Base-by-base conservation (phyloP, 768 basidiomycete species). In the Sarcomyxa edulis region DNA sequence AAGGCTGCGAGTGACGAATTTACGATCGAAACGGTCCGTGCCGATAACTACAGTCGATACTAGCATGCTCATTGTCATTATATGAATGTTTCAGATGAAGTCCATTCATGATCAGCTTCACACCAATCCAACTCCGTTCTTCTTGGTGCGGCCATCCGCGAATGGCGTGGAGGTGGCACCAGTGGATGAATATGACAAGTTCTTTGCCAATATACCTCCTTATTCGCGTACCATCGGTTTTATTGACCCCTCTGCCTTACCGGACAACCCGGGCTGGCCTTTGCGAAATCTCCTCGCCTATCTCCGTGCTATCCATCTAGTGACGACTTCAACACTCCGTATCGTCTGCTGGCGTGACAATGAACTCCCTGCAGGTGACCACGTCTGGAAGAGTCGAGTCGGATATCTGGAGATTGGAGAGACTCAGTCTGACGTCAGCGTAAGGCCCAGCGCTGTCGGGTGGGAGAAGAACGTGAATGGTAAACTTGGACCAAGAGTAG, bases 401-500 rank as follows among this genome's bases (percentile, higher is more conserved):
- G 86, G 84, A 0, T 50, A 69, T 11, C 52, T 88, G 2, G 55
- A 54, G 12, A 53, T 66, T 20, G 61, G 58, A 12, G 48, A 47
- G 23, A 35, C 51, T 32, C 52, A 50, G 14, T 41, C 35, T 12
- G 45, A 52, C 1, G 30, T 49, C 24, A 24, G 32, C 31, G 23
- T 42, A 3, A 62, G 69, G 7, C 84, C 87, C 0, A 63, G 65
- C 7, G 85, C 90, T 0, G 84, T 95, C 0, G 96, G 95, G 5
- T 99, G 96, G 96, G 95, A 98, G 65, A 90, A 89, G 69, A 94
- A 91, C 58, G 72, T 68, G 14, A 76, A 77, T 53, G 93, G 92
- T 14, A 94, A 94, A 52, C 69, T 98, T 3, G 87, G 78, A 1
- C 88, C 94, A 15, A 74, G 90, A 11, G 51, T 92, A 38, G 93